Evolutionary conservation across 164 flowering plant species (phyloP).

Genomic region (Amborella trichopoda): DNA sequence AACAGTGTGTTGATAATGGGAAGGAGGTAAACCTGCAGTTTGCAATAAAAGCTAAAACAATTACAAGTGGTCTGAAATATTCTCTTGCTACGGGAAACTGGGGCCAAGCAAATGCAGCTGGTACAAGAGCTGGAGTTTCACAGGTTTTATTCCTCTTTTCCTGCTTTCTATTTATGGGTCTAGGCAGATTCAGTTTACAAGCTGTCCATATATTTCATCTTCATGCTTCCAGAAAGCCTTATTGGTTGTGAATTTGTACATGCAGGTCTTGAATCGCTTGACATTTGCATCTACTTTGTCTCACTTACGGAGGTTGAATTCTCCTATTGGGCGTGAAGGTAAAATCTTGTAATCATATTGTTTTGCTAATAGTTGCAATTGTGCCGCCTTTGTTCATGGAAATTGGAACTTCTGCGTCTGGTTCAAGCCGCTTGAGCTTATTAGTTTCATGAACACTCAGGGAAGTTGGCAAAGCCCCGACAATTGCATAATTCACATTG

Average conservation of each 20-base stretch:
- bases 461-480: conserved; percentile 95
- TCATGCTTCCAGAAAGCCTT: neutral
- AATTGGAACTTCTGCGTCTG: neutral
- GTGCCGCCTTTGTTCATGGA: neutral
- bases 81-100: conserved; percentile 98
- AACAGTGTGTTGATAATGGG: conserved; percentile 93
- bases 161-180: neutral
- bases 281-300: conserved; percentile 96
- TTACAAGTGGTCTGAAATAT: conserved; percentile 95
- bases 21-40: conserved; percentile 92
- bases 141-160: conserved; percentile 32
- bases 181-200: neutral
- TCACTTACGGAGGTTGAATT: conserved; percentile 83
- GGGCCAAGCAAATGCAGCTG: conserved; percentile 99
- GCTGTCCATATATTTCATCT: neutral
- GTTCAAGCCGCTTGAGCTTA: neutral
- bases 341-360: neutral
- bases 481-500: conserved; percentile 98
- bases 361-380: neutral
- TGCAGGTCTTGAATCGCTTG: conserved; percentile 83
- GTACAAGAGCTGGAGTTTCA: conserved; percentile 98
- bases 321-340: conserved; percentile 99
- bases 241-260: neutral
- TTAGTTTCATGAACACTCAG: too few relatives aligned
- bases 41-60: conserved; percentile 95